phyloP scores from a whole-genome alignment of 352 stramenopile genomes.

The Phytopythium sindhum region DNA sequence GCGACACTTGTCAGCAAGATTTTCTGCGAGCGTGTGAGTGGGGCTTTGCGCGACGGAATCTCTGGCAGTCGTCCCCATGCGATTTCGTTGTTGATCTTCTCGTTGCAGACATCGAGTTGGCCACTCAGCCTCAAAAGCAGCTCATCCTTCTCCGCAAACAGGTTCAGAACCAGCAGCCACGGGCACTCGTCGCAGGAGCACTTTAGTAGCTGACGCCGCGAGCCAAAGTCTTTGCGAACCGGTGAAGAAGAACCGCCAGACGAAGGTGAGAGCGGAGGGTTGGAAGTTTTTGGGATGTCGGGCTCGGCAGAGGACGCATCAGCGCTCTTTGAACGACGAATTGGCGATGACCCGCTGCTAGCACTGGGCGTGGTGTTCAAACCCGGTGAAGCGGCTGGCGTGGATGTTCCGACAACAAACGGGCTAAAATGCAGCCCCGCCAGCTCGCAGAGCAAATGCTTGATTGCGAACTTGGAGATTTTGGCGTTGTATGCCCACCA shows the following conservation, averaged over 20 bases:
- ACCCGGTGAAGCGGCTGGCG: background rate
- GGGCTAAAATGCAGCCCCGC: slow-evolving; percentile 58
- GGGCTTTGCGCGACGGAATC: slow-evolving; percentile 53
- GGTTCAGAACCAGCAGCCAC: slow-evolving; percentile 67
- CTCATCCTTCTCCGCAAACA: slow-evolving; percentile 72
- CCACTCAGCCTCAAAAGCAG: slow-evolving; percentile 66
- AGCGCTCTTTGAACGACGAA: slow-evolving; percentile 1
- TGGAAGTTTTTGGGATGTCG: background rate
- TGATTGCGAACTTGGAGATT: slow-evolving; percentile 43
- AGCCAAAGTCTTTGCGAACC: slow-evolving; percentile 19
- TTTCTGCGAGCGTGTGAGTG: slow-evolving; percentile 65
- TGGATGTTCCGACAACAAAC: slow-evolving; percentile 13
- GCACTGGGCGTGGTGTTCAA: background rate
- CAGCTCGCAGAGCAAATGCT: slow-evolving; percentile 61
- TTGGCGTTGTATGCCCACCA: slow-evolving; percentile 60
- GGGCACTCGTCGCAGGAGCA: slow-evolving; percentile 69
- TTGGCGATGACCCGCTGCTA: background rate
- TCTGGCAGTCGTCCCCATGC: slow-evolving; percentile 69
- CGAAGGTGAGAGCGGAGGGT: background rate
- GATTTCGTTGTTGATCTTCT: slow-evolving; percentile 76
- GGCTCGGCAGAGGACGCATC: background rate
- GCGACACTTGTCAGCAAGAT: slow-evolving; percentile 46
- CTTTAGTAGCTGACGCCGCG: slow-evolving; percentile 50
- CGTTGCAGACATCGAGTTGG: slow-evolving; percentile 63
- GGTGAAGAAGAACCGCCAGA: slow-evolving; percentile 13